These are phyloP conservation scores for Phytophthora niederhauseri DNA, from an alignment of 352 stramenopile genomes.

Conservation along the genomic window DNA sequence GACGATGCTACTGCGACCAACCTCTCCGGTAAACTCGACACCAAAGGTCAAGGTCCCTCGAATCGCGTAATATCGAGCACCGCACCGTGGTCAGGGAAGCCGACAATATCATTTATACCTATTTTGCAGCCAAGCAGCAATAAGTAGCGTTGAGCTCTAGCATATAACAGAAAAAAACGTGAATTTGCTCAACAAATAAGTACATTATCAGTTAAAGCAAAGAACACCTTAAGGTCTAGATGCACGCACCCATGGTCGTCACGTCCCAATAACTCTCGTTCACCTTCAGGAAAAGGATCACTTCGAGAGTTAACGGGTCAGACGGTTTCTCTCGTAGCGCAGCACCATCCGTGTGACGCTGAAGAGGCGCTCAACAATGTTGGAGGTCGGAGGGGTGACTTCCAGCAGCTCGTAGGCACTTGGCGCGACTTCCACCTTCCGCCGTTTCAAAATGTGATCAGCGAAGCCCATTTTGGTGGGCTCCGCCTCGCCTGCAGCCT, in stretches of 20 bases:
- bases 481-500: background rate
- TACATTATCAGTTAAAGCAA: background rate
- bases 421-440: background rate
- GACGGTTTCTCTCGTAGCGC: slow-evolving; percentile 2
- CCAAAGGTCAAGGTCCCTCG: too few species aligned
- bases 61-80: too few species aligned
- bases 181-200: background rate
- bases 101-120: slow-evolving; percentile 1
- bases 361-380: slow-evolving; percentile 15
- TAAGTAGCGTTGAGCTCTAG: background rate
- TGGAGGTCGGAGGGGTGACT: slow-evolving; percentile 4
- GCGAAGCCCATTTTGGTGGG: slow-evolving; percentile 1
- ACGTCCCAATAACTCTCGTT: slow-evolving; percentile 16
- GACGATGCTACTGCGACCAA: too few species aligned
- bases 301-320: background rate
- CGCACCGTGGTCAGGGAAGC: too few species aligned
- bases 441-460: background rate
- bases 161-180: background rate
- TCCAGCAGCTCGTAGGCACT: background rate
- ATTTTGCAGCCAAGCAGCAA: background rate
- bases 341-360: slow-evolving; percentile 1
- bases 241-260: slow-evolving; percentile 2
- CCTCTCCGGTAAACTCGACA: too few species aligned
- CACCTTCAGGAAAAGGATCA: slow-evolving; percentile 12
- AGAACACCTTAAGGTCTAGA: background rate